phyloP scores from a whole-genome alignment of 257 asterid genomes.

The Ajuga chamaepitys region DNA sequence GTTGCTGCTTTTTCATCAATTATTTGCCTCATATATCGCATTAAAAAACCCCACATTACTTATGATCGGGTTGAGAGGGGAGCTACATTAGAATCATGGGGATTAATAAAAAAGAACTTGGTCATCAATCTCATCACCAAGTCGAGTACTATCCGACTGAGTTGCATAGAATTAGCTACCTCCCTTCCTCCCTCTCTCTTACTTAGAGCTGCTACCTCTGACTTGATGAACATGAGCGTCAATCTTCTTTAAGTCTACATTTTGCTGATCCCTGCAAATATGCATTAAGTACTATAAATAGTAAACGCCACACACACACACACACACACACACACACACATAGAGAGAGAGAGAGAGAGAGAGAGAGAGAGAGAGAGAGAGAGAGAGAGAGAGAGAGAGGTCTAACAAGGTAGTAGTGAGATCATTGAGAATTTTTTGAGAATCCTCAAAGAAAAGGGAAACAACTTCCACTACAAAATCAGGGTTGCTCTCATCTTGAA shows the following conservation, averaged over 20 bases:
- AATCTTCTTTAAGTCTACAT: conserved; percentile 63
- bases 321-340: too few species aligned
- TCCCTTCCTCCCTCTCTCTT: neutral
- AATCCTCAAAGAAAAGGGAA: conserved; percentile 76
- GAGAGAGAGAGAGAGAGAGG: conserved; percentile 3
- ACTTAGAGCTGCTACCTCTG: conserved; percentile 93
- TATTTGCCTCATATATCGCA: too few species aligned
- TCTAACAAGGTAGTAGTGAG: conserved; percentile 61
- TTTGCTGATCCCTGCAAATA: conserved; percentile 47
- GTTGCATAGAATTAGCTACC: too few species aligned
- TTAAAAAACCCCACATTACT: too few species aligned
- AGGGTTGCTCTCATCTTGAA: conserved; percentile 89
- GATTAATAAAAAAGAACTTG: too few species aligned
- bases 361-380: neutral
- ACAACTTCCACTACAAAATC: conserved; percentile 79
- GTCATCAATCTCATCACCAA: too few species aligned
- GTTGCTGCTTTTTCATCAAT: too few species aligned
- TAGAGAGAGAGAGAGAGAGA: too few species aligned
- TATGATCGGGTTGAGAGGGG: too few species aligned
- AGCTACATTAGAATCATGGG: too few species aligned
- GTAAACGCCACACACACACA: neutral
- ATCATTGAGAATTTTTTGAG: conserved; percentile 69
- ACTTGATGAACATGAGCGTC: conserved; percentile 87
- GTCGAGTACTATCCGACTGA: too few species aligned
- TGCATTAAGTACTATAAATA: neutral